Percentiles rank a stretch among this genome's conserved stretches.
These are phyloP conservation scores for Harrya chromipes DNA, from an alignment of 768 basidiomycete species.

Conservation along the genomic window DNA sequence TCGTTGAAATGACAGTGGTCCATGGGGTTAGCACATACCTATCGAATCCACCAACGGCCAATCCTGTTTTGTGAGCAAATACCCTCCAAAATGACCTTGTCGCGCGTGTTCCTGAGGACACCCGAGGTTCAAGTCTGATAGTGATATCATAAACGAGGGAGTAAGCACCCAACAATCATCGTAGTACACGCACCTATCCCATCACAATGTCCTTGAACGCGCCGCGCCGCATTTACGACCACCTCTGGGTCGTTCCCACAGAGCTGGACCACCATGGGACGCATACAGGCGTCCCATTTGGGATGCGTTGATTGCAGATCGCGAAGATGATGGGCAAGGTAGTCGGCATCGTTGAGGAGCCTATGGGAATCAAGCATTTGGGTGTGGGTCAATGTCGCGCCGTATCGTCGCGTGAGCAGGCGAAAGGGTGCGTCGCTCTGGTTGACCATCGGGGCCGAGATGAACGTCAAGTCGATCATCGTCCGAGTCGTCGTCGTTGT, in stretches of 20 bases:
- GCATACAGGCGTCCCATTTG: conserved; percentile 21
- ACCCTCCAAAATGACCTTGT: conserved; percentile 69
- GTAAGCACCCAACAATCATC: too few relatives aligned
- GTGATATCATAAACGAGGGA: background rate
- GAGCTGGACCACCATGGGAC: conserved; percentile 67
- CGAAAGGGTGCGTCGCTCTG: conserved; percentile 79
- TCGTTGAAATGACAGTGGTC: background rate
- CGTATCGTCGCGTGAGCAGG: conserved; percentile 55
- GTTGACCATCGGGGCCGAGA: conserved; percentile 77
- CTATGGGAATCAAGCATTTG: conserved; percentile 71
- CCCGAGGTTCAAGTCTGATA: conserved; percentile 72
- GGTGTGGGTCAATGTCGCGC: conserved; percentile 67
- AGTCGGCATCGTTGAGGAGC: conserved; percentile 60
- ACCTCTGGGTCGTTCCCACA: conserved; percentile 67
- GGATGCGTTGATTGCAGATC: conserved; percentile 41
- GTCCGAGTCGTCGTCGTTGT: background rate
- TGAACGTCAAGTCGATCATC: conserved; percentile 33
- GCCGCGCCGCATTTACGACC: conserved; percentile 58
- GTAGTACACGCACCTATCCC: conserved; percentile 54
- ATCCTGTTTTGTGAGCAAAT: conserved; percentile 68
- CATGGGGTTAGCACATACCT: conserved; percentile 37
- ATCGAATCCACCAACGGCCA: conserved; percentile 67
- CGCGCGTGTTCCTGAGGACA: conserved; percentile 73
- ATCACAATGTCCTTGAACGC: conserved; percentile 58
- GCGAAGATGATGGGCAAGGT: conserved; percentile 59